phyloP scores from a whole-genome alignment of 2,329 filamentous ascomycete species.

The Fusarium incarnatum region DNA sequence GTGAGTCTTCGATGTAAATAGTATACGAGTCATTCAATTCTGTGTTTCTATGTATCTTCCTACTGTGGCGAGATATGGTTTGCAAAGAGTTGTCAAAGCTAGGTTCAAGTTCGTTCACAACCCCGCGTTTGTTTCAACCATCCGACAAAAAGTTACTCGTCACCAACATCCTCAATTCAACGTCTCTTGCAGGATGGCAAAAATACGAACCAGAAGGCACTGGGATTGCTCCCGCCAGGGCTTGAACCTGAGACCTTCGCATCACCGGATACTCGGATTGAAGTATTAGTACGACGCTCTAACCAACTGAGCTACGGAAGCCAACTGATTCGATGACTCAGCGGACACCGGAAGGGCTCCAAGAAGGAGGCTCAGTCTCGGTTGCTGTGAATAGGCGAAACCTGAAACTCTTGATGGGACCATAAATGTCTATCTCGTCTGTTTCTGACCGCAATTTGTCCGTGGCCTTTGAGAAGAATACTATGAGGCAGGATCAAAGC shows the following conservation, averaged over 20 bases:
- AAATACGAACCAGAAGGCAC: not conserved
- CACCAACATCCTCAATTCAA: not conserved
- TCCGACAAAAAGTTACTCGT: not conserved
- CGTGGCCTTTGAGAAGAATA: not conserved
- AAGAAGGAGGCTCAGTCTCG: not conserved
- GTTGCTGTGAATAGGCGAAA: not conserved
- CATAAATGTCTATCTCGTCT: not conserved
- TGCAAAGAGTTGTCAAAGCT: not conserved
- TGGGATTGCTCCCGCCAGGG: conserved; percentile 31
- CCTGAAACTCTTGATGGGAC: not conserved
- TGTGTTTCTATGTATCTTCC: not conserved
- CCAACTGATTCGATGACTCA: not conserved
- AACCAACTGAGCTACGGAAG: conserved; percentile 35
- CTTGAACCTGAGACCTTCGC: conserved; percentile 36
- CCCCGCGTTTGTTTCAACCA: not conserved
- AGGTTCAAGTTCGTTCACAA: not conserved
- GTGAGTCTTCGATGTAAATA: not conserved
- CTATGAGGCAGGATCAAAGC: not conserved
- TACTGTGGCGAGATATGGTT: not conserved
- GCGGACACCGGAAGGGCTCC: not conserved
- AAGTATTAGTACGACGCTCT: conserved; percentile 33
- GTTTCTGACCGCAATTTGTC: not conserved
- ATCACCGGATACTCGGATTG: conserved; percentile 23
- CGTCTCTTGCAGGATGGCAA: not conserved
- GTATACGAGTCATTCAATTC: not conserved